Percentiles rank a stretch among this genome's conserved stretches.
phyloP scores from a whole-genome alignment of 1,139 yeast genomes.

The Nadsonia commutata region DNA sequence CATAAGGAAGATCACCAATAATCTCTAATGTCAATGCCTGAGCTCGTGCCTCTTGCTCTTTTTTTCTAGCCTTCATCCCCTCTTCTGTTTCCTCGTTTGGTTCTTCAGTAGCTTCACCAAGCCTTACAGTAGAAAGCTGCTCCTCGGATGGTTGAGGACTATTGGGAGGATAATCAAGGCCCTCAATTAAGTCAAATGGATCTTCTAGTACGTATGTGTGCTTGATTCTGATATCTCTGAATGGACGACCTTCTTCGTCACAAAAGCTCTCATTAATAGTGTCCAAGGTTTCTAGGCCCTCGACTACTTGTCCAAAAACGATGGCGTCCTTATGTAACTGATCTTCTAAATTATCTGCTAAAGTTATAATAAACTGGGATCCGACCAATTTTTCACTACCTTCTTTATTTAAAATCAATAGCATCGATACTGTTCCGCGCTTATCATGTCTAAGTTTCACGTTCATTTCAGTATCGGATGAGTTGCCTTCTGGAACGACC shows the following conservation, averaged over 20 bases:
- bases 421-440: constrained; percentile 30
- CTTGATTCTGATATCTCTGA: constrained; percentile 37
- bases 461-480: constrained; percentile 10
- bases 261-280: constrained; percentile 27
- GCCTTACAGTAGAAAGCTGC: constrained; percentile 26
- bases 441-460: constrained; percentile 14
- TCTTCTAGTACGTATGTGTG: constrained; percentile 39
- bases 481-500: constrained; percentile 9
- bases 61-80: constrained; percentile 11
- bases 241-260: constrained; percentile 30
- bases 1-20: constrained; percentile 49
- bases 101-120: constrained; percentile 20
- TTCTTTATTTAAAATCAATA: constrained; percentile 10
- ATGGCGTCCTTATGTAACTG: constrained; percentile 15
- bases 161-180: constrained; percentile 14
- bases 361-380: constrained; percentile 21
- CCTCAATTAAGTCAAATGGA: constrained; percentile 34
- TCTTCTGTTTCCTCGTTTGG: constrained; percentile 16
- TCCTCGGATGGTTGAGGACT: constrained; percentile 26
- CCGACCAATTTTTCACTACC: constrained; percentile 10
- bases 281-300: constrained; percentile 34
- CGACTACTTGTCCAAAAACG: constrained; percentile 37
- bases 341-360: constrained; percentile 14
- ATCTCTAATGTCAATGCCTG: constrained; percentile 49
- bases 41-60: constrained; percentile 27